Evolutionary conservation across 176 grass and related monocot species (phyloP), one percentile per base, ranked within the genome.

Genomic region (Zizania latifolia): DNA sequence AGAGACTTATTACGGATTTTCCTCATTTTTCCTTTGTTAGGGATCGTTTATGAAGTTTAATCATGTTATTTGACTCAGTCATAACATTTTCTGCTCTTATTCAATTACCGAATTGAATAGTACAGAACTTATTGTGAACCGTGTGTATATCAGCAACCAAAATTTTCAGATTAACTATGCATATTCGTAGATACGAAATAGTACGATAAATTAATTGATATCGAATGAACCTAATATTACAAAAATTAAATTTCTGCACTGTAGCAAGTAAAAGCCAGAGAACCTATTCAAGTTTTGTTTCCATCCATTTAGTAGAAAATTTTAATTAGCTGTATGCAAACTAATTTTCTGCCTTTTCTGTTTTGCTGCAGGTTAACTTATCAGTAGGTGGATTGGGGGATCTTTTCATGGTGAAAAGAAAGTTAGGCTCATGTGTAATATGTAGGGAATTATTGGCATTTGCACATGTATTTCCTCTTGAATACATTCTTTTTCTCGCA

Each of bases 341-440:
- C 55, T 62, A 22, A 70, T 71, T 12, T 36, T 53, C 21, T 62
- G 37, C 35, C 35, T 58, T 57, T 65, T 78, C 3, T 24, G 65
- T 50, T 58, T 82, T n/a, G 19, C 13, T 53, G 37, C 48, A 87
- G 84, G 73, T 58, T 72, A 27, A 78, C 9, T 30, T 29, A 56
- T 54, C 40, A 34, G 62, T 67, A 64, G 65, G 43, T 44, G 41
- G 15, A 70, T 32, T 11, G 26, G 64, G 81, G 65, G 30, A 72
- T 39, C 5, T 65, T 63, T 58, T 77, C 37, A 58, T 38, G 10
- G 4, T 2, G 13, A 39, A 46, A 77, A 59, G 1, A 7, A 65
- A 30, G 21, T 71, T 59, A 50, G 46, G 73, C 37, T 77, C 29
- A 23, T 39, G 39, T 77, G 46, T 77, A 71, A 37, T 37, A 55